Conservation (phyloP, 495 filamentous ascomycete genomes). For the Penicillium maclennaniae region DNA sequence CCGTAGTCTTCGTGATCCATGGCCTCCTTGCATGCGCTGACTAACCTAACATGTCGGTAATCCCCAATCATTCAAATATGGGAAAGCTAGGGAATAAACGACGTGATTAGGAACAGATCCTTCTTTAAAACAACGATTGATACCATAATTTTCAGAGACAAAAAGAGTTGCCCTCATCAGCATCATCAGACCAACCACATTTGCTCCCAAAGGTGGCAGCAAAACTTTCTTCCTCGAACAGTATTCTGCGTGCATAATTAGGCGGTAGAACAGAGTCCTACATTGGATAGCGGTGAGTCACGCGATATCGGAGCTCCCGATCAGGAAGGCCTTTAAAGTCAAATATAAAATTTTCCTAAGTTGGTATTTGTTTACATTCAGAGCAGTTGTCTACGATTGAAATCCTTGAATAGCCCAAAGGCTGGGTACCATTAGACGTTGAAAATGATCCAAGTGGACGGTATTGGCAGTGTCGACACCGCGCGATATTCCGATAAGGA, state of each 20-base stretch:
- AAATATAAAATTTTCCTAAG: conserved; percentile 1
- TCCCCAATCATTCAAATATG: no score
- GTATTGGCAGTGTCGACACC: conserved; percentile 9
- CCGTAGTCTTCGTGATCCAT: no score
- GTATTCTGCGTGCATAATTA: not conserved
- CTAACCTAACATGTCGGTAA: no score
- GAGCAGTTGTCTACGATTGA: not conserved
- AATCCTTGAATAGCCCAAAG: not conserved
- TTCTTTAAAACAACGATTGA: no score
- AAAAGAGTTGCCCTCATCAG: not conserved
- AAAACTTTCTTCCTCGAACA: not conserved
- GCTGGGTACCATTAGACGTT: not conserved
- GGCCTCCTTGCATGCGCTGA: no score
- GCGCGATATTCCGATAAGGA: conserved; percentile 39
- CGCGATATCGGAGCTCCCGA: conserved; percentile 21
- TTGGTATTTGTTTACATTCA: not conserved
- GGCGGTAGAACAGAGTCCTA: not conserved
- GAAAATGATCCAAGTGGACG: conserved; percentile 23
- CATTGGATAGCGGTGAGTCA: conserved; percentile 4
- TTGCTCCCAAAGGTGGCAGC: not conserved
- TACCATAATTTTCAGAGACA: not conserved
- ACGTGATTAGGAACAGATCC: no score
- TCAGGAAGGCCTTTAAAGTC: conserved; percentile 18
- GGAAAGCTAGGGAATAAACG: no score
- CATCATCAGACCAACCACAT: not conserved